Evolutionary conservation across 495 filamentous ascomycete species (phyloP), one percentile per base, ranked within the genome.

Genomic region (Astrothelium macrocarpum): DNA sequence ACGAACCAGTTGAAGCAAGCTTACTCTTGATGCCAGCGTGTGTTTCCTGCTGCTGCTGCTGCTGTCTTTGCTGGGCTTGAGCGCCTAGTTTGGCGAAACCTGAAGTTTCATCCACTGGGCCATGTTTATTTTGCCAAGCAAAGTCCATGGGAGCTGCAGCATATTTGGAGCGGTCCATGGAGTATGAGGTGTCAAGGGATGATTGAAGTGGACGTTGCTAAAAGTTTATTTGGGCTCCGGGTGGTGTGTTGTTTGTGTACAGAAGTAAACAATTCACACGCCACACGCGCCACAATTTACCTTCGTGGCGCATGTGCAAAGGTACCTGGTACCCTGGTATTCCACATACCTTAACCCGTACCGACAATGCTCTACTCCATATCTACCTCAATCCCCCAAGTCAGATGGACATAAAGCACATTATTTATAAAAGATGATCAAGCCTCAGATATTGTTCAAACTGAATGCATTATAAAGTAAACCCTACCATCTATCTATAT

Each of bases 101-200:
- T 53, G 85, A 87, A 49, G 77, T 81, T 20, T 73, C 72, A 69
- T 86, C 82, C 9, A 79, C 76, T 18, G 85, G 84, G 5, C 79
- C 81, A 23, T 75, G 73, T 25, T 69, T 68, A 34, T 78, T 80
- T 65, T 87, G 78, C 79, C 79, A 88, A 73, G 86, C 80, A 70
- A 82, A 88, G 73, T 88, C 85, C 85, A 88, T 88, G 7, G 85
- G 85, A 77, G 59, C 42, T 23, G 26, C 46, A 56, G 49, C 26
- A 16, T 56, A 56, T 20, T 56, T 56, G 5, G 49, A 56, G 16
- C 49, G 49, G 25, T 56, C 49, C 49, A 56, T 56, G 4, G 0
- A 11, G 16, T 28, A 1, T 5, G 12, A 16, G 11, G 12, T 5
- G 5, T 5, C 5, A 12, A 18, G 18, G 45, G 45, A 20, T n/a